Conservation (phyloP, 352 stramenopile species). For the Elongisporangium senticosum region DNA sequence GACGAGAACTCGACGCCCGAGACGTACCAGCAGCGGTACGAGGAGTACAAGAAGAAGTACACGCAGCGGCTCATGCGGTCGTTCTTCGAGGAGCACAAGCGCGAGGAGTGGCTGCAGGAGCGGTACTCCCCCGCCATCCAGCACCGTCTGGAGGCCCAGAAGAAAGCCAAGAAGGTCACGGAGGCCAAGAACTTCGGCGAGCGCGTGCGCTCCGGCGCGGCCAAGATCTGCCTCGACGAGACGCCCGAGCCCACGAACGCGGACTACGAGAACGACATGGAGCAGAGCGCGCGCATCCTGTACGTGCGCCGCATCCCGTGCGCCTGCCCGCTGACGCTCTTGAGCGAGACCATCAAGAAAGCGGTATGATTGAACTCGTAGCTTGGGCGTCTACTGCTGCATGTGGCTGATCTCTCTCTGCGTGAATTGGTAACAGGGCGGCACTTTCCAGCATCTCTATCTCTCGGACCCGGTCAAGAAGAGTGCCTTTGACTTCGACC, state of each 20-base stretch:
- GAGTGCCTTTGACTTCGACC: constrained; percentile 81
- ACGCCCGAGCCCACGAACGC: constrained; percentile 26
- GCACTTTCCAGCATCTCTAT: constrained; percentile 69
- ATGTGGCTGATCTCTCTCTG: constrained; percentile 1
- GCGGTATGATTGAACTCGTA: constrained; percentile 31
- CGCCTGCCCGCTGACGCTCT: constrained; percentile 55
- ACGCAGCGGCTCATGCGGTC: constrained; percentile 65
- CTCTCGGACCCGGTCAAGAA: constrained; percentile 84
- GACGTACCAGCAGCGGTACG: constrained; percentile 82
- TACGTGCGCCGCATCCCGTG: constrained; percentile 81
- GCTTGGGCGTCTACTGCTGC: not conserved
- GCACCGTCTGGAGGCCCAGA: constrained; percentile 55
- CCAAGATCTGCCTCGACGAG: constrained; percentile 67
- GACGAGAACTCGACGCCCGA: constrained; percentile 74
- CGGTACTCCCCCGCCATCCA: constrained; percentile 77
- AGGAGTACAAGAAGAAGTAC: constrained; percentile 89
- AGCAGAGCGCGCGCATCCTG: constrained; percentile 68
- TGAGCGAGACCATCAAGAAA: constrained; percentile 81
- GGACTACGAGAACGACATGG: constrained; percentile 77
- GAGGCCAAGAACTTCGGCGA: constrained; percentile 76
- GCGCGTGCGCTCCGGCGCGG: constrained; percentile 39
- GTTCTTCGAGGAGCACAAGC: constrained; percentile 85
- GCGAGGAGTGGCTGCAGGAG: constrained; percentile 83
- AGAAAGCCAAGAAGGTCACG: constrained; percentile 57
- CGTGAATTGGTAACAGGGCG: constrained; percentile 32